Percentiles rank a stretch among this genome's conserved stretches.
phyloP scores from a whole-genome alignment of 2,329 filamentous ascomycete species.

The Fusarium devonianum region DNA sequence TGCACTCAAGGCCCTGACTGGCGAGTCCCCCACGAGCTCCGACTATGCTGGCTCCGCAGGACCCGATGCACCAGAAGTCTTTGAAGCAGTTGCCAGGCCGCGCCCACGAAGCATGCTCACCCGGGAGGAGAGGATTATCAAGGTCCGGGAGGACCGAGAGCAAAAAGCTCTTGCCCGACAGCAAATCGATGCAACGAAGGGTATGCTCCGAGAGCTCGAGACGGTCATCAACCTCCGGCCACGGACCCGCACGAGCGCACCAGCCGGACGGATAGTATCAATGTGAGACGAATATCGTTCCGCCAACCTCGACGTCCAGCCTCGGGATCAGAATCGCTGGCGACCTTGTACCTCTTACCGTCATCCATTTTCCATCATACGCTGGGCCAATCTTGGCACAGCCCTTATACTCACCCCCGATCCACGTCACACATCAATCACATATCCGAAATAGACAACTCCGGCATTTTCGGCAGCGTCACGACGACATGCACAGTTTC shows the following conservation, averaged over 20 bases:
- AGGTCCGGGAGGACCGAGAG: constrained; percentile 86
- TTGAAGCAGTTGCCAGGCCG: constrained; percentile 84
- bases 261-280: constrained; percentile 51
- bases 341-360: constrained; percentile 8
- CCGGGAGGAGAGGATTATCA: constrained; percentile 84
- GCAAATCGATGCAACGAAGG: constrained; percentile 80
- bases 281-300: constrained; percentile 46
- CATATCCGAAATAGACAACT: constrained; percentile 26
- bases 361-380: constrained; percentile 2
- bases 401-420: constrained; percentile 19
- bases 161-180: constrained; percentile 75
- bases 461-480: constrained; percentile 26
- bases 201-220: constrained; percentile 92
- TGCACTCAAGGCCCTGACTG: constrained; percentile 80
- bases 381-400: constrained; percentile 12
- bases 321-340: constrained; percentile 11
- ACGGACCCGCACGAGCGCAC: constrained; percentile 49
- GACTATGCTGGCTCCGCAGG: constrained; percentile 64
- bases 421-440: constrained; percentile 16
- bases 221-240: constrained; percentile 75
- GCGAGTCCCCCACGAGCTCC: constrained; percentile 65
- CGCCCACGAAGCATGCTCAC: constrained; percentile 75
- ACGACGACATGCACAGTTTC: constrained; percentile 34
- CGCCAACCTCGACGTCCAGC: constrained; percentile 12
- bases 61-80: constrained; percentile 78